phyloP scores from a whole-genome alignment of 352 stramenopile genomes.

The Phytophthora fragariae region DNA sequence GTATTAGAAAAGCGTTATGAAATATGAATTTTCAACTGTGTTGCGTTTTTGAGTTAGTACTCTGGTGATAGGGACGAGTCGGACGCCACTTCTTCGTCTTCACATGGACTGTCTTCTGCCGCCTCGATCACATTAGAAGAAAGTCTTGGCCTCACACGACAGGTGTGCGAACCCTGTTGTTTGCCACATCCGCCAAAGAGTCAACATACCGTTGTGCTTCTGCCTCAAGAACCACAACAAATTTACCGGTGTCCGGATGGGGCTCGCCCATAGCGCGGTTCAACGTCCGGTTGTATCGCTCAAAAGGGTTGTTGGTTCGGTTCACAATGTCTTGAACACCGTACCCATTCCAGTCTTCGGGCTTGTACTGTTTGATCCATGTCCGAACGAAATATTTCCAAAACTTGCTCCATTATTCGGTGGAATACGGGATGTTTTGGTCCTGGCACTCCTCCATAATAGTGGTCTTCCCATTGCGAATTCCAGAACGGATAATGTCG shows the following conservation, averaged over 20 bases:
- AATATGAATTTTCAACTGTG: too few species aligned
- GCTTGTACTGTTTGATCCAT: too few species aligned
- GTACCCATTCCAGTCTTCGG: too few species aligned
- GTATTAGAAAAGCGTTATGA: neutral
- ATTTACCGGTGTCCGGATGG: neutral
- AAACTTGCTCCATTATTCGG: too few species aligned
- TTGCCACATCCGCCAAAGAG: neutral
- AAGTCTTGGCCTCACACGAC: neutral
- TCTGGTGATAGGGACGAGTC: neutral
- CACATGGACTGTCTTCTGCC: neutral
- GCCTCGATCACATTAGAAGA: neutral
- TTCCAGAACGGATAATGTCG: too few species aligned
- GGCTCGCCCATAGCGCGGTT: neutral
- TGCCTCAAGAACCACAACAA: neutral
- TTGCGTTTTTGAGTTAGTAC: neutral
- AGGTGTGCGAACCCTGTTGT: neutral
- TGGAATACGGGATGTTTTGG: too few species aligned
- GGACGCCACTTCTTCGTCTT: neutral
- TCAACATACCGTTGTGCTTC: neutral
- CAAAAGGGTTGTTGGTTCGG: too few species aligned
- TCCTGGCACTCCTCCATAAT: too few species aligned
- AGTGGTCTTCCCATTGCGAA: too few species aligned
- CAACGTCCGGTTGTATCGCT: neutral
- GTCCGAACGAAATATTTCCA: too few species aligned
- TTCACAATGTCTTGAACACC: too few species aligned